These are phyloP conservation scores for Exidia glandulosa DNA, from an alignment of 768 basidiomycete species.

Conservation along the genomic window DNA sequence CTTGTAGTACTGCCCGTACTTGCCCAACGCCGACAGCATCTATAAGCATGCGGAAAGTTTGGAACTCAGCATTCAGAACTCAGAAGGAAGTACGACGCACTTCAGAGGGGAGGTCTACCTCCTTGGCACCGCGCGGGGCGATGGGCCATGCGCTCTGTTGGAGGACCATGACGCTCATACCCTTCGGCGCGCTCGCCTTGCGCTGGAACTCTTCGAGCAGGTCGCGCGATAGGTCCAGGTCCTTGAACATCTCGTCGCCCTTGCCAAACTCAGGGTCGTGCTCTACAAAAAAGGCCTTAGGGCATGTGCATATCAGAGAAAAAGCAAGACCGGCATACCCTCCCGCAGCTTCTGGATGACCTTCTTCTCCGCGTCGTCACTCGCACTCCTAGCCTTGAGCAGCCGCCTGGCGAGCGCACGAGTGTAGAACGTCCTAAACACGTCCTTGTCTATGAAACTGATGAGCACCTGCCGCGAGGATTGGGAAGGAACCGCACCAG, in stretches of 20 bases:
- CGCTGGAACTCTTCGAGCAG: constrained; percentile 54
- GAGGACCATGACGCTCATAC: constrained; percentile 67
- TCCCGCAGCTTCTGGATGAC: constrained; percentile 83
- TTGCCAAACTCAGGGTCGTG: constrained; percentile 94
- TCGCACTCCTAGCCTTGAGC: constrained; percentile 73
- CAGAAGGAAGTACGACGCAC: constrained; percentile 26
- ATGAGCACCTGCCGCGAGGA: neutral
- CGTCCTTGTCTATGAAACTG: constrained; percentile 58
- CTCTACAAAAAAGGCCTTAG: constrained; percentile 33
- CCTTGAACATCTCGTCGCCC: constrained; percentile 94
- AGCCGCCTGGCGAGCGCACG: constrained; percentile 80
- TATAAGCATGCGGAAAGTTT: constrained; percentile 20
- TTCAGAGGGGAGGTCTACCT: constrained; percentile 40
- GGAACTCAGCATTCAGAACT: neutral
- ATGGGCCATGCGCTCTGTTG: constrained; percentile 88
- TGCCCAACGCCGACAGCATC: constrained; percentile 63
- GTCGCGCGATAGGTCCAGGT: constrained; percentile 68
- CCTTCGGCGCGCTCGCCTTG: constrained; percentile 22
- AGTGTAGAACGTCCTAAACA: constrained; percentile 88
- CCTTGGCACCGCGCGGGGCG: constrained; percentile 32
- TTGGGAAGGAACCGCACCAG: constrained; percentile 21
- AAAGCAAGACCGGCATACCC: constrained; percentile 32
- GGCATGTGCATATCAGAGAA: neutral
- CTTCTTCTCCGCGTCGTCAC: constrained; percentile 74
- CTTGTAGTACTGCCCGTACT: constrained; percentile 65